phyloP scores from a whole-genome alignment of 164 flowering plant species.

The Buxus sempervirens region DNA sequence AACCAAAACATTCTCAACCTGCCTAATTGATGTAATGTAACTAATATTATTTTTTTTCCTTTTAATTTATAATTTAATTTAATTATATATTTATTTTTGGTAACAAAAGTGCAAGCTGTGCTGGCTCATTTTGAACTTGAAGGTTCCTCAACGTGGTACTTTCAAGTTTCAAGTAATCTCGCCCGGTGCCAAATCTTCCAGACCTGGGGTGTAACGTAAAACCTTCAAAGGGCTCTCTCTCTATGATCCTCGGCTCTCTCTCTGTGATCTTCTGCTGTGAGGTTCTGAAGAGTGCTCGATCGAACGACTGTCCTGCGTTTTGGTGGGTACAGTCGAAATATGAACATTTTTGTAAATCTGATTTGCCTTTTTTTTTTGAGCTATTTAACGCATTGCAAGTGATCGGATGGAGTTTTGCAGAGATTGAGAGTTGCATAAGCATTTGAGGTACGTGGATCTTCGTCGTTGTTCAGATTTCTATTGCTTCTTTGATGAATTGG shows the following conservation, averaged over 20 bases:
- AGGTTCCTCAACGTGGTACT: too few relatives aligned
- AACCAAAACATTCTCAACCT: too few relatives aligned
- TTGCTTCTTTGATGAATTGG: background rate
- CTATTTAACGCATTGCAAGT: background rate
- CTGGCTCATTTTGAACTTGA: too few relatives aligned
- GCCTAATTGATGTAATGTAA: too few relatives aligned
- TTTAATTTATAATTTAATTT: too few relatives aligned
- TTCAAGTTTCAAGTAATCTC: too few relatives aligned
- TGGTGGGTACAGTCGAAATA: background rate
- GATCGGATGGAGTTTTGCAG: background rate
- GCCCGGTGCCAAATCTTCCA: background rate
- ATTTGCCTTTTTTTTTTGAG: background rate
- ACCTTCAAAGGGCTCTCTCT: background rate
- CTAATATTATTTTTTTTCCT: too few relatives aligned
- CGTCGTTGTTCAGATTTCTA: background rate
- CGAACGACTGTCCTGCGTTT: too few relatives aligned
- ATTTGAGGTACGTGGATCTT: conserved; percentile 4
- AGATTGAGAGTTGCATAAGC: background rate
- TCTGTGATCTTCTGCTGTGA: background rate
- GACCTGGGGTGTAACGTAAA: background rate
- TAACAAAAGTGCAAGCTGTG: too few relatives aligned
- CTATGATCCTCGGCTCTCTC: too few relatives aligned
- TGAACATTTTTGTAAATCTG: background rate
- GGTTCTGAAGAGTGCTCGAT: background rate
- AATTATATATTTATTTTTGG: too few relatives aligned